Conservation (phyloP, 306 rosid species). For the Phaseolus lunatus region DNA sequence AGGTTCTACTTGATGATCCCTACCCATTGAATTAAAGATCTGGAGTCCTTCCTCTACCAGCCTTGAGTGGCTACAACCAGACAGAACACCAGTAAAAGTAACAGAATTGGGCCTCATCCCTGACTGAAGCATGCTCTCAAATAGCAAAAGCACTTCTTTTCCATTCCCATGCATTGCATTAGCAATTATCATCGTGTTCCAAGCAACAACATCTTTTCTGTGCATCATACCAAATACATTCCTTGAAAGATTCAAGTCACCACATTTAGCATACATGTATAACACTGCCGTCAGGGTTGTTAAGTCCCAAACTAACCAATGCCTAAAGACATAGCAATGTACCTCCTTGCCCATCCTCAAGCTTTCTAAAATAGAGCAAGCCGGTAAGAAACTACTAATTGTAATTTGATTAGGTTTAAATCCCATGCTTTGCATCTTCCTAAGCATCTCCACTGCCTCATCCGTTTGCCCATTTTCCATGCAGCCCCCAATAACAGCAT, state of each 20-base stretch:
- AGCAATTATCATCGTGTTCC: conserved; percentile 69
- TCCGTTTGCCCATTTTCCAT: conserved; percentile 56
- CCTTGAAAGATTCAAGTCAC: conserved; percentile 58
- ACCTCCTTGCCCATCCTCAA: conserved; percentile 64
- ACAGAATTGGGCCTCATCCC: conserved; percentile 58
- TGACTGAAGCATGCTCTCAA: conserved; percentile 52
- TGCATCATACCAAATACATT: conserved; percentile 52
- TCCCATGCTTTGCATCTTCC: conserved; percentile 61
- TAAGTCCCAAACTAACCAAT: conserved; percentile 51
- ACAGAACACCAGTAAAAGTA: conserved; percentile 62
- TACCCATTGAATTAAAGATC: conserved; percentile 57
- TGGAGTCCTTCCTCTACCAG: conserved; percentile 56
- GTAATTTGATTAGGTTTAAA: conserved; percentile 62
- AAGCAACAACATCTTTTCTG: conserved; percentile 58
- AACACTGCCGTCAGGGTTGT: conserved; percentile 54
- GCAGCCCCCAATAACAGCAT: conserved; percentile 66
- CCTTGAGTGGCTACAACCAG: conserved; percentile 69
- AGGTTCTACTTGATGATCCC: conserved; percentile 57
- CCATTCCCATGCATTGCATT: conserved; percentile 67
- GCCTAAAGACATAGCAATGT: conserved; percentile 59
- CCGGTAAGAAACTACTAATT: conserved; percentile 58
- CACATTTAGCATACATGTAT: conserved; percentile 65
- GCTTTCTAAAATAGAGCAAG: conserved; percentile 60
- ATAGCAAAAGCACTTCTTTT: conserved; percentile 57
- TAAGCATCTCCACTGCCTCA: conserved; percentile 55